These are phyloP conservation scores for Vachellia pachyceras DNA, from an alignment of 306 rosid genomes.

Conservation along the genomic window DNA sequence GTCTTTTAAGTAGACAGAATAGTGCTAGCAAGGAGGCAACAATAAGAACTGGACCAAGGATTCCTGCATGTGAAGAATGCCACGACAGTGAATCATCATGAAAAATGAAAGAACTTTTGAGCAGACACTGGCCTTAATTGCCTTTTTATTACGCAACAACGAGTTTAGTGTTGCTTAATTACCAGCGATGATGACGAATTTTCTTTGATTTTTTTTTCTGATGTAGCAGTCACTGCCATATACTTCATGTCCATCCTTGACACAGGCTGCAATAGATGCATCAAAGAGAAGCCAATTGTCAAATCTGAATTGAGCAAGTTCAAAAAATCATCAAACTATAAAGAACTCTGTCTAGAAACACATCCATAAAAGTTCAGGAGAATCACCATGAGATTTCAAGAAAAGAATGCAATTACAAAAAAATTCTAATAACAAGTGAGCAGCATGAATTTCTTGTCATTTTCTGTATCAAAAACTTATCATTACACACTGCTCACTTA, in stretches of 20 bases:
- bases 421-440: too few relatives aligned
- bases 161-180: slow-evolving; percentile 29
- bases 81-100: slow-evolving; percentile 10
- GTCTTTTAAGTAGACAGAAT: slow-evolving; percentile 62
- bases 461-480: too few relatives aligned
- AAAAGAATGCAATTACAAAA: too few relatives aligned
- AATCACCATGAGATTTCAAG: too few relatives aligned
- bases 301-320: slow-evolving; percentile 27
- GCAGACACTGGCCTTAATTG: neutral
- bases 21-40: slow-evolving; percentile 69
- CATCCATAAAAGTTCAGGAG: neutral
- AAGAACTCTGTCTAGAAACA: neutral
- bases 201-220: slow-evolving; percentile 58
- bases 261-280: slow-evolving; percentile 69
- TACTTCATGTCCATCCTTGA: slow-evolving; percentile 64
- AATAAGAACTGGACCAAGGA: slow-evolving; percentile 73
- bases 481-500: too few relatives aligned
- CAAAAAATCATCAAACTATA: slow-evolving; percentile 12
- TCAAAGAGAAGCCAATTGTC: slow-evolving; percentile 22
- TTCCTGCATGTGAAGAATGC: slow-evolving; percentile 63
- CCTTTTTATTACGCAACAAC: neutral
- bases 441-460: too few relatives aligned
- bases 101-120: neutral
- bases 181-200: slow-evolving; percentile 72
- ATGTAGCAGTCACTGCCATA: slow-evolving; percentile 68